These are phyloP conservation scores for Hippophae gyantsensis DNA, from an alignment of 306 rosid species.

Conservation along the genomic window DNA sequence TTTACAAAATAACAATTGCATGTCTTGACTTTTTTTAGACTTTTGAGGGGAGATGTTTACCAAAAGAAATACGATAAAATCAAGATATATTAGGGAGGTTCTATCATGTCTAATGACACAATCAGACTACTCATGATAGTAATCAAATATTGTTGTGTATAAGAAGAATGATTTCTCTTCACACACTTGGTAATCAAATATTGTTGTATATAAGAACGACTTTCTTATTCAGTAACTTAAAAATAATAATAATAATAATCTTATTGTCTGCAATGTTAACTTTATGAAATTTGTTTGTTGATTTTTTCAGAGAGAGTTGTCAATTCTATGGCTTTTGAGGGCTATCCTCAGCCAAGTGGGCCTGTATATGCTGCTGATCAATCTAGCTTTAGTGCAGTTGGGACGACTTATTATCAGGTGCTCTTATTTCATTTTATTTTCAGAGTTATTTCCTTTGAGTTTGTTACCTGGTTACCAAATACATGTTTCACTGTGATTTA, in stretches of 20 bases:
- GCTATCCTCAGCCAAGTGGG: conserved; percentile 40
- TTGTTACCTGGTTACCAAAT: neutral
- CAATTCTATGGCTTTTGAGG: conserved; percentile 35
- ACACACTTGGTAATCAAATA: too few species aligned
- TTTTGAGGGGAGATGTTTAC: too few species aligned
- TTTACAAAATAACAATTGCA: too few species aligned
- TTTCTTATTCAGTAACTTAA: too few species aligned
- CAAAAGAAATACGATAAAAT: too few species aligned
- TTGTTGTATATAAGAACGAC: too few species aligned
- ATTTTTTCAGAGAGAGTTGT: conserved; percentile 42
- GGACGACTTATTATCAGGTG: conserved; percentile 57
- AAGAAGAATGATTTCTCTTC: too few species aligned
- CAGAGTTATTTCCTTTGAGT: neutral
- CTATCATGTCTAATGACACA: too few species aligned
- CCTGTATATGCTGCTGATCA: conserved; percentile 40
- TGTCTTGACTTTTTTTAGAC: too few species aligned
- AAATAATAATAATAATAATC: neutral
- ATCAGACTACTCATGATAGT: too few species aligned
- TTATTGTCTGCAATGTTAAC: neutral
- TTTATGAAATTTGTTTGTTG: neutral
- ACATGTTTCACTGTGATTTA: conserved; percentile 3
- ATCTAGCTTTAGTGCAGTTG: conserved; percentile 27
- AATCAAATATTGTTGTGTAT: too few species aligned
- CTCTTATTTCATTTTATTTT: conserved; percentile 9
- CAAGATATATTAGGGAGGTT: too few species aligned